Evolutionary conservation across 441 rosid species (phyloP), one percentile per base, ranked within the genome.

Genomic region (Raphanus hybrid): DNA sequence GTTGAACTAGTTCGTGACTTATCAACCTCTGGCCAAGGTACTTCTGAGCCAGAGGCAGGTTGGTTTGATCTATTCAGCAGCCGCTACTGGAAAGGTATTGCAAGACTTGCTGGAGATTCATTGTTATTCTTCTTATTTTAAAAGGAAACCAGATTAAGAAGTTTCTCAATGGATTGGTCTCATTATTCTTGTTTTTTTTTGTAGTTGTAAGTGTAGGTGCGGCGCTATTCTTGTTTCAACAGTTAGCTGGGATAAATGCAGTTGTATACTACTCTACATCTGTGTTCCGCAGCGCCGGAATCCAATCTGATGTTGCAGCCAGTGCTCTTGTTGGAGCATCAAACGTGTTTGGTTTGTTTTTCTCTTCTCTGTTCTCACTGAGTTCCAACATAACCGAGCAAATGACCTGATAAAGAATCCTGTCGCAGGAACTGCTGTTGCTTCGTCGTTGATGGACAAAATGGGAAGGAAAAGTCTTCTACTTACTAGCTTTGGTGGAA

Each of bases 311-410:
- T 83, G 97, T 93, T 68, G 97, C 99, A 74, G 98, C 99, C 50
- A 96, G 98, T 86, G 99, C 98, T 80, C 92, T 96, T 64, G 98
- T 96, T 75, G 99, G 98, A 77, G 97, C 97, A 65, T 84, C 99
- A 77, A 96, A 96, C 74, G 99, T 96, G 82, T 84, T 96, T 70
- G 99, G 98, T 96, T 64, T 8, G 26, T 20, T 26, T 29, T 41
- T 15, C 57, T 32, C 16, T 60, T 32, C 37, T 14, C 39, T 64
- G 66, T 58, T 71, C 39, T 16, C 14, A 7, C 57, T 52, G 29
- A 54, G 14, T 65, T 75, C 58, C 70, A 70, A 23, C 60, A 58
- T 57, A 35, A 48, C 2, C 1, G 15, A 11, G 52, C 12, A 18
- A 41, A 37, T 48, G 55, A 66, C 43, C 26, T 0, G 20, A 18